A percentile compares a stretch with the other conserved stretches of the same genome.
Evolutionary conservation across 2,329 filamentous ascomycete species (phyloP).

Genomic region (Colletotrichum sp.): DNA sequence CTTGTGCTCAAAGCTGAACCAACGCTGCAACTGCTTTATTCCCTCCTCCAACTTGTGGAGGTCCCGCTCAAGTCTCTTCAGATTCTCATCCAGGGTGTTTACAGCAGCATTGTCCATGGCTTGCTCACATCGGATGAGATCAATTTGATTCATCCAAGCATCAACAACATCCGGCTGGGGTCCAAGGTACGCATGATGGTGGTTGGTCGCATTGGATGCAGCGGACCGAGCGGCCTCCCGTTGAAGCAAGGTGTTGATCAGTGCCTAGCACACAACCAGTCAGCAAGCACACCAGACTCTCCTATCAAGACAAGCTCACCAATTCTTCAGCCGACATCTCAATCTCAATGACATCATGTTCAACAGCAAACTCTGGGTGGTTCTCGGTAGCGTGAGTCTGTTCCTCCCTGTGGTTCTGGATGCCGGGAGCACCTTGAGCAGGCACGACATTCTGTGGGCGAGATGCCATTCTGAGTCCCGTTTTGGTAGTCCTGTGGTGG

Average conservation of each 20-base stretch:
- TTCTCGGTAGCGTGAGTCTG: background rate
- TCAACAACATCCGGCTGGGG: background rate
- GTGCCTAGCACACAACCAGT: background rate
- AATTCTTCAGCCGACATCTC: background rate
- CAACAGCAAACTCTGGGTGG: background rate
- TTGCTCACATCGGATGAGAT: background rate
- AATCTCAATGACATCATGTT: background rate
- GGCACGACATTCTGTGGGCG: background rate
- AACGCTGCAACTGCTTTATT: background rate
- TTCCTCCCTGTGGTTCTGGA: background rate
- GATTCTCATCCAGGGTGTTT: background rate
- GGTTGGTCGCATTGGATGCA: background rate
- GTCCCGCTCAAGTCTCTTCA: background rate
- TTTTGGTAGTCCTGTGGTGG: background rate
- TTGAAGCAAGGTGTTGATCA: background rate
- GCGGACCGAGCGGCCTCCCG: background rate
- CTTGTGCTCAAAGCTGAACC: background rate
- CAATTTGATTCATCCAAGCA: background rate
- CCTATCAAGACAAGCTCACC: background rate
- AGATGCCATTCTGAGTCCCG: background rate
- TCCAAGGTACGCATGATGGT: background rate
- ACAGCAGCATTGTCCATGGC: background rate
- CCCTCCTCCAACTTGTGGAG: background rate
- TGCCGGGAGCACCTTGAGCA: background rate
- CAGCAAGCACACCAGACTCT: background rate